These are phyloP conservation scores for Sugiyamaella americana DNA, from an alignment of 805 yeast genomes.

Conservation along the genomic window DNA sequence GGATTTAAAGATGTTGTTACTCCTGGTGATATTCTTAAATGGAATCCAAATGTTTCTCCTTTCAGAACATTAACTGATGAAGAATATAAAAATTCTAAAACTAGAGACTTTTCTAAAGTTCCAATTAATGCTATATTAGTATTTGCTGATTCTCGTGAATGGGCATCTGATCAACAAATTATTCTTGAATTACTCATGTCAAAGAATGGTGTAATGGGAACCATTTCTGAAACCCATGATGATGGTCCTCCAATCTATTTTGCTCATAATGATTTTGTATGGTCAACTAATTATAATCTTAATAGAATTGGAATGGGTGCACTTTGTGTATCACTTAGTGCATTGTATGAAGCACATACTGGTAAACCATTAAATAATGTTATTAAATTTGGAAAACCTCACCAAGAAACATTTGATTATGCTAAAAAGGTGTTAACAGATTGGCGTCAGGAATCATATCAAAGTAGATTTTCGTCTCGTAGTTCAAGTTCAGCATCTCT, in stretches of 20 bases:
- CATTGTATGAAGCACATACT: slow-evolving; percentile 51
- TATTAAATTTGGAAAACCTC: slow-evolving; percentile 80
- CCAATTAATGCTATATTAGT: slow-evolving; percentile 73
- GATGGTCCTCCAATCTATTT: slow-evolving; percentile 67
- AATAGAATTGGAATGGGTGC: slow-evolving; percentile 93
- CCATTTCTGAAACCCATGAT: slow-evolving; percentile 55
- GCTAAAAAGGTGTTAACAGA: slow-evolving; percentile 65
- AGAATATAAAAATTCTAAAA: slow-evolving; percentile 41
- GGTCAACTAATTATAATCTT: slow-evolving; percentile 76
- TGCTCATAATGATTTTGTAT: slow-evolving; percentile 75
- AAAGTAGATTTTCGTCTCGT: slow-evolving; percentile 35
- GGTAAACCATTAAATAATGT: slow-evolving; percentile 47
- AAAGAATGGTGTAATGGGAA: slow-evolving; percentile 57
- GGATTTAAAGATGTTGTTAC: slow-evolving; percentile 73
- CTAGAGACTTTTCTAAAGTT: slow-evolving; percentile 20
- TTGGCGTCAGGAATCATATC: slow-evolving; percentile 76
- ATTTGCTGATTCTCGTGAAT: slow-evolving; percentile 83
- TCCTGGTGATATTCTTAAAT: slow-evolving; percentile 63
- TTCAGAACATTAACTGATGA: slow-evolving; percentile 49
- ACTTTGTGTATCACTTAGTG: slow-evolving; percentile 56
- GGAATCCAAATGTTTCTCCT: slow-evolving; percentile 57
- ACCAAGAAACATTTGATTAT: slow-evolving; percentile 68
- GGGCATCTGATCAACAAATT: slow-evolving; percentile 82
- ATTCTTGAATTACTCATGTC: slow-evolving; percentile 65
- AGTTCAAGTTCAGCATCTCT: slow-evolving; percentile 22